Evolutionary conservation across 2,329 filamentous ascomycete species (phyloP), one percentile per base, ranked within the genome.

Genomic region (Fusarium pseudocircinatum): DNA sequence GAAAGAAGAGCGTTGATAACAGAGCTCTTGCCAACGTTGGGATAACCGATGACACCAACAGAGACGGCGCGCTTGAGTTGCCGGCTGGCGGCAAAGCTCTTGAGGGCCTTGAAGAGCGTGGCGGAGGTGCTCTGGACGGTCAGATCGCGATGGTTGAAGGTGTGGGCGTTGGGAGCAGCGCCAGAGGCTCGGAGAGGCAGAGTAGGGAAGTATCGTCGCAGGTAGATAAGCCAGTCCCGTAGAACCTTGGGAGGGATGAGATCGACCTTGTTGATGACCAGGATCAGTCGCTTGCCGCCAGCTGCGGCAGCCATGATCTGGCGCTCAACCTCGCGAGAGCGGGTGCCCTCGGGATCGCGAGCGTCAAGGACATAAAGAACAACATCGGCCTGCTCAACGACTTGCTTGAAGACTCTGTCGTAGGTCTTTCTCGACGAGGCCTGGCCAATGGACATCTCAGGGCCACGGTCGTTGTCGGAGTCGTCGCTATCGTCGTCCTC

Each of bases 181-280:
- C 90, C 92, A 53, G 94, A 95, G 22, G 95, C 95, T 79, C 94
- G 93, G 59, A 98, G 90, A 28, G 95, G 95, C 40, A 98, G 87
- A 12, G 95, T 97, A 36, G 95, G 95, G 87, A 98, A 97, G 82
- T 93, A 97, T 75, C 94, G 90, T 70, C 94, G 92, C 72, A 98
- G 89, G 82, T 97, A 91, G 66, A 89, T 83, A 74, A 98, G 90
- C 95, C 95, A 98, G 78, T 88, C 90, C 81, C 94, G 94, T 49
- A 98, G 90, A 18, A 96, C 93, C 52, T 91, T 87, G 28, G 94
- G 90, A 6, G 95, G 95, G 50, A 98, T 89, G 63, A 98, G 88
- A 81, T 98, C 95, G 81, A 97, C 95, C 89, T 98, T 98, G 91
- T 98, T 98, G 75, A 98, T 87, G 65, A 98, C 90, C 67, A 98